Evolutionary conservation across 495 filamentous ascomycete species (phyloP).

Genomic region (Trichoderma reesei): DNA sequence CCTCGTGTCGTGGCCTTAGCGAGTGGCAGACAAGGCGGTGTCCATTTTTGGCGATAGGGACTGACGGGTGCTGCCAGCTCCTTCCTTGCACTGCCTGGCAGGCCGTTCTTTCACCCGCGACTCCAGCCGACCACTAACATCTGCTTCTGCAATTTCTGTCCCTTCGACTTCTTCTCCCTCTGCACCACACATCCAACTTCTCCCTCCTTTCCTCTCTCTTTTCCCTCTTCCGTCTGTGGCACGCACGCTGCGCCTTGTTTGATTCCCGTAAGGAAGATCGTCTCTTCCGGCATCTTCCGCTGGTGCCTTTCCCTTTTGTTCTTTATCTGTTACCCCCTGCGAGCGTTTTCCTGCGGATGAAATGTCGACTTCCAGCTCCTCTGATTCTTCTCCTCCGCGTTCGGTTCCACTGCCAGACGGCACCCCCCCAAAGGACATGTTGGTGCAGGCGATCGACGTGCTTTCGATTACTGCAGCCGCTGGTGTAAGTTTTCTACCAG

Average conservation of each 20-base stretch:
- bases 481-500: slow-evolving; percentile 5
- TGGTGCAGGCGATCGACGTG: background rate
- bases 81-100: slow-evolving; percentile 11
- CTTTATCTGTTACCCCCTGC: background rate
- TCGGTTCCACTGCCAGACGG: background rate
- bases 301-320: background rate
- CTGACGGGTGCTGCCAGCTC: background rate
- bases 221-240: slow-evolving; percentile 1
- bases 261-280: background rate
- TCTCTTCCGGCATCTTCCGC: background rate
- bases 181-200: background rate
- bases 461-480: background rate
- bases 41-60: background rate
- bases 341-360: background rate
- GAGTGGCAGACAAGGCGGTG: background rate
- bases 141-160: background rate
- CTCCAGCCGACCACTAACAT: background rate
- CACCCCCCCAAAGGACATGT: background rate
- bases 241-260: background rate
- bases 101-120: slow-evolving; percentile 6
- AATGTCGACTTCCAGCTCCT: slow-evolving; percentile 8
- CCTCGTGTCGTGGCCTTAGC: background rate
- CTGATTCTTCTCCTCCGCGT: slow-evolving; percentile 8
- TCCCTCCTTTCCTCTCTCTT: background rate
- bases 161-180: background rate